Conservation (phyloP, 257 asterid genomes). For the Nicotiana tabacum region DNA sequence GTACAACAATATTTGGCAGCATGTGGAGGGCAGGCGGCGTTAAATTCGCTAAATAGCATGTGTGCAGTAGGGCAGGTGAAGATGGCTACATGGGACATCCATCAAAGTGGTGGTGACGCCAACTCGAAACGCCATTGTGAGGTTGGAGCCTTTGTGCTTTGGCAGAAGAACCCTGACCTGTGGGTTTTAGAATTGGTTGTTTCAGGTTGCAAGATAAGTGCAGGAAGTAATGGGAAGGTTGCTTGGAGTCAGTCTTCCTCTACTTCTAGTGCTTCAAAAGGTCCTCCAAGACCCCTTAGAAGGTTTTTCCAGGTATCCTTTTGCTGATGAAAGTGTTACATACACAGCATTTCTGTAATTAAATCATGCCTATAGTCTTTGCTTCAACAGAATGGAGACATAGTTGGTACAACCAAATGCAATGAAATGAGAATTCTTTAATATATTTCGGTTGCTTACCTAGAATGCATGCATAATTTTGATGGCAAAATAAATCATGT, state of each 20-base stretch:
- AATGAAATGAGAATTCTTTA: background rate
- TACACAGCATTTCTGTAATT: no score
- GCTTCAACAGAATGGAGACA: background rate
- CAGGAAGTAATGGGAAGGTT: conserved; percentile 80
- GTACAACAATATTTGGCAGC: conserved; percentile 98
- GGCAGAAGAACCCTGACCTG: conserved; percentile 85
- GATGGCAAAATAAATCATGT: background rate
- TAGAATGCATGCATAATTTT: background rate
- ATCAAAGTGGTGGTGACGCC: conserved; percentile 17
- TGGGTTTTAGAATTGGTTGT: conserved; percentile 83
- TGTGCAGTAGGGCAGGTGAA: conserved; percentile 84
- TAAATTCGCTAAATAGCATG: conserved; percentile 60
- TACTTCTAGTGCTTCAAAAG: conserved; percentile 44
- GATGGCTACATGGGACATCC: conserved; percentile 42
- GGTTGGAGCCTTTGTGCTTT: conserved; percentile 78
- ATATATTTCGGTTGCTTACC: background rate
- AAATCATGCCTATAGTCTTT: background rate
- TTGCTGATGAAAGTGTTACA: background rate
- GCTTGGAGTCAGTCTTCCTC: conserved; percentile 80
- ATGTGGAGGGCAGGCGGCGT: conserved; percentile 63
- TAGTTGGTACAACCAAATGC: background rate
- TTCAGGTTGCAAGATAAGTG: conserved; percentile 61
- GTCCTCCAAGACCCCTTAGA: conserved; percentile 83
- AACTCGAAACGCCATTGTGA: conserved; percentile 26
- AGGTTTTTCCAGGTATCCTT: conserved; percentile 74